Base-by-base conservation (phyloP, 352 stramenopile genomes). In the Globisporangium cederbergense region DNA sequence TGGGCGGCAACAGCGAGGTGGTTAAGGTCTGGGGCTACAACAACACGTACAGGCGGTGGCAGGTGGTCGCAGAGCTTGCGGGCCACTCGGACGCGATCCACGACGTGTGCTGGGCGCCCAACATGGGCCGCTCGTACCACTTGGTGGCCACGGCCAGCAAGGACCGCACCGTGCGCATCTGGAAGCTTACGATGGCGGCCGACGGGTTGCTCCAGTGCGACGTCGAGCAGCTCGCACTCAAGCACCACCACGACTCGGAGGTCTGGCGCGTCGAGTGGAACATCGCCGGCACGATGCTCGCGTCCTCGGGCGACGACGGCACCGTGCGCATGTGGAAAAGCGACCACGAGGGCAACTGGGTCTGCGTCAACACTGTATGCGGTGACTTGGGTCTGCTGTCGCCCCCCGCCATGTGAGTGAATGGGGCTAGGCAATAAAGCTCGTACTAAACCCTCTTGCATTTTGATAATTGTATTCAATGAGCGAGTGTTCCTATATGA, bases 231-330 rank as follows among this genome's bases (percentile, higher is more conserved):
- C 75, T 94, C 3, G 83, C 83, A 20, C 71, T 85, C 16, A 91
- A 93, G 64, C 82, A 94, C 62, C 87, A 95, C 67, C 83, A 92
- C 74, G 79, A 90, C 73, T 93, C 79, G 70, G 86, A 98, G 66
- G 90, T 98, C 28, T 99, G 96, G 96, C 86, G 93, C 43, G 96
- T 98, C 56, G 90, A 98, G 74, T 99, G 95, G 95, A 98, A 98
- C 67, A 88, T 99, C 46, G 98, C 96, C 10, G 97, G 97, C 28
- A 98, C 95, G 14, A 97, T 98, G 67, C 72, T 99, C 53, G 94
- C 94, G 34, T 97, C 87, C 51, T 97, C 88, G 2, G 93, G 96
- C 8, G 97, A 99, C 73, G 89, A 97, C 58, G 96, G 96, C 55
- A 95, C 92, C 14, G 90, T 99, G n/a, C 83, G 93, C 54, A 85